A percentile compares a stretch with the other conserved stretches of the same genome.
Evolutionary conservation across 768 basidiomycete species (phyloP).

Genomic region (Trametes elegans): DNA sequence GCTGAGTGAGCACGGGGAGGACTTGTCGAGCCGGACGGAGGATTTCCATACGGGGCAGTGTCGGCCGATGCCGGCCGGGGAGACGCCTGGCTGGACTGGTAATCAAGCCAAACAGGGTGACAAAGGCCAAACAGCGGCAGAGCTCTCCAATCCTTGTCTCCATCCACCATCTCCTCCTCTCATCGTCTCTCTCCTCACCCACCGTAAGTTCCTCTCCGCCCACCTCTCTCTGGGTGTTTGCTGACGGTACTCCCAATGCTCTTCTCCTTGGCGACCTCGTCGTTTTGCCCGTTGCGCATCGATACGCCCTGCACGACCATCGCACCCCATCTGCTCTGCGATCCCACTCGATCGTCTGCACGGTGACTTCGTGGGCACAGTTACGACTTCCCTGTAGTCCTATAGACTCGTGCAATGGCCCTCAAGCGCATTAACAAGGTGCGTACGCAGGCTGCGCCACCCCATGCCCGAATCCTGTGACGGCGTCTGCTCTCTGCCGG

Average conservation of each 20-base stretch:
- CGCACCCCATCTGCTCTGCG: slow-evolving; percentile 35
- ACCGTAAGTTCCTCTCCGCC: slow-evolving; percentile 4
- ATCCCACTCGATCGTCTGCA: slow-evolving; percentile 35
- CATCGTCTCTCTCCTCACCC: slow-evolving; percentile 28
- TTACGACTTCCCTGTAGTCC: slow-evolving; percentile 19
- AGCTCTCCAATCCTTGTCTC: slow-evolving; percentile 23
- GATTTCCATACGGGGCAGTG: background rate
- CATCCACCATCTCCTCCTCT: slow-evolving; percentile 29
- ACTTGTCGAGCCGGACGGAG: background rate
- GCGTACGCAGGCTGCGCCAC: slow-evolving; percentile 21
- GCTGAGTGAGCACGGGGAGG: background rate
- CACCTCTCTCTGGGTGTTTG: background rate
- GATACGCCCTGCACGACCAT: slow-evolving; percentile 12
- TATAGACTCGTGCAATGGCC: slow-evolving; percentile 59
- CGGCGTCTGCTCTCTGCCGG: slow-evolving; percentile 4
- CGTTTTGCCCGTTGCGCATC: background rate
- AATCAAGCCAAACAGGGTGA: slow-evolving; percentile 25
- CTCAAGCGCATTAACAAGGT: slow-evolving; percentile 99
- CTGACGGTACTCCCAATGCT: background rate
- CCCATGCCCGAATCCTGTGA: background rate
- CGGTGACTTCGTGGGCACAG: background rate
- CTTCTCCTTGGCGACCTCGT: background rate
- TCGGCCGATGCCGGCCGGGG: slow-evolving; percentile 16
- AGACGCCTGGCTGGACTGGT: slow-evolving; percentile 13
- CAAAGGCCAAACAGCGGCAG: slow-evolving; percentile 21